These are phyloP conservation scores for Curvularia verruculosa DNA, from an alignment of 2,329 filamentous ascomycete species.

Conservation along the genomic window DNA sequence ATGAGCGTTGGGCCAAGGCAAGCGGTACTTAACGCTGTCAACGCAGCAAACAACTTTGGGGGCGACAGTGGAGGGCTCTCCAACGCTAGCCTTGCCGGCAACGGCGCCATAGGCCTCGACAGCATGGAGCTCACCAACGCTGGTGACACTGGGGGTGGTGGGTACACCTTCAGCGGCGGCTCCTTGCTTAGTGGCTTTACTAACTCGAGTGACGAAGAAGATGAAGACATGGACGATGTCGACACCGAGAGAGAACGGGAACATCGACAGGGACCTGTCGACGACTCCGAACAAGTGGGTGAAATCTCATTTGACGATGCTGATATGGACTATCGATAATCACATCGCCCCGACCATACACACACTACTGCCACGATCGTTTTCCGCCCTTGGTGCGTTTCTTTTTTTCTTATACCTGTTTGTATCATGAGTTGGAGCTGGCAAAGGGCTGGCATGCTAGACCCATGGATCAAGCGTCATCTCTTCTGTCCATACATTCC, in stretches of 20 bases:
- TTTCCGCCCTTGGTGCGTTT: conserved; percentile 50
- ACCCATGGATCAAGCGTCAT: conserved; percentile 18
- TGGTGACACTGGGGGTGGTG: conserved; percentile 72
- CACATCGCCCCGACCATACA: conserved; percentile 29
- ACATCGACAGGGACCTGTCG: conserved; percentile 52
- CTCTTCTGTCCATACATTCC: conserved; percentile 37
- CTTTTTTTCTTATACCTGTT: conserved; percentile 26
- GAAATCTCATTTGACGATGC: conserved; percentile 66
- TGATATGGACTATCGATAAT: conserved; percentile 65
- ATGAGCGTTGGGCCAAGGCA: conserved; percentile 81
- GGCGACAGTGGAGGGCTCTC: conserved; percentile 60
- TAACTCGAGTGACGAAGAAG: conserved; percentile 93
- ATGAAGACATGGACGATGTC: conserved; percentile 88
- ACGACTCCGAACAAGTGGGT: conserved; percentile 70
- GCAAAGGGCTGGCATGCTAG: conserved; percentile 13
- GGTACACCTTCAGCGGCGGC: conserved; percentile 75
- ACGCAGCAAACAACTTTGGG: conserved; percentile 63
- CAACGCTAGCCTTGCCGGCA: conserved; percentile 79
- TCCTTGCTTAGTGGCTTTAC: conserved; percentile 88
- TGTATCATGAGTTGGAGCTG: conserved; percentile 15
- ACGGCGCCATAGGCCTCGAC: conserved; percentile 59
- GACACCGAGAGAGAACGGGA: conserved; percentile 68
- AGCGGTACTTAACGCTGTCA: conserved; percentile 67
- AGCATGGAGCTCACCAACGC: conserved; percentile 69
- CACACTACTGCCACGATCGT: conserved; percentile 38